Conservation (phyloP, 2,329 filamentous ascomycete species). For the Colletotrichum salicis region DNA sequence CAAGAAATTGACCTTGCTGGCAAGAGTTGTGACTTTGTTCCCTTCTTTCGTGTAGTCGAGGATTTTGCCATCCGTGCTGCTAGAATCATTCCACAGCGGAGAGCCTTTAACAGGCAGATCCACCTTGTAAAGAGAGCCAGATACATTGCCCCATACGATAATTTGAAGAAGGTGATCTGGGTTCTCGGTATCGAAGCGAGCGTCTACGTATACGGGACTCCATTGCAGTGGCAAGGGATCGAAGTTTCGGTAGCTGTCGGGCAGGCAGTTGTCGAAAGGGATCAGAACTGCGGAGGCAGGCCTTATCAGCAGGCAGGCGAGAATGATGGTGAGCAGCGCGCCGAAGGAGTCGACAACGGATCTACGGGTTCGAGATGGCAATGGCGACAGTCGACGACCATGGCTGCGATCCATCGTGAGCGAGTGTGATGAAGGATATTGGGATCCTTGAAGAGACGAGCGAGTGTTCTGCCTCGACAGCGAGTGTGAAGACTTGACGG, state of each 20-base stretch:
- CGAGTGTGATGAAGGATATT: not conserved
- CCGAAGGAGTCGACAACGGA: constrained; percentile 24
- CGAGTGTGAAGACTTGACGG: constrained; percentile 31
- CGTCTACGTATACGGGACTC: constrained; percentile 78
- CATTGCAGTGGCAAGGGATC: constrained; percentile 73
- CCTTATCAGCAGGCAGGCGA: constrained; percentile 50
- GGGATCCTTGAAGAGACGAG: constrained; percentile 13
- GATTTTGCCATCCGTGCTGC: constrained; percentile 80
- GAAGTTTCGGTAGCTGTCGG: constrained; percentile 64
- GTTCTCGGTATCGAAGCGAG: constrained; percentile 73
- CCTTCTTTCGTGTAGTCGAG: constrained; percentile 63
- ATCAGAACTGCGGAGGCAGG: constrained; percentile 73
- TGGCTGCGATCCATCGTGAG: constrained; percentile 18
- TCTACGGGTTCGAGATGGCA: not conserved
- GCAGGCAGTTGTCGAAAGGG: constrained; percentile 86
- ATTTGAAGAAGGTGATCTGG: constrained; percentile 75
- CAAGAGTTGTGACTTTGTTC: constrained; percentile 77
- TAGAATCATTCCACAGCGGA: constrained; percentile 70
- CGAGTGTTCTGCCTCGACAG: constrained; percentile 18
- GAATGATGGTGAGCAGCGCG: constrained; percentile 50
- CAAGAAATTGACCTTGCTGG: constrained; percentile 77
- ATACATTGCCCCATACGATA: constrained; percentile 91
- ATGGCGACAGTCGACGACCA: not conserved
- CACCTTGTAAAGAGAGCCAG: constrained; percentile 71
- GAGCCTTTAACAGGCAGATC: constrained; percentile 69